phyloP scores from a whole-genome alignment of 2,329 filamentous ascomycete genomes.

The Phaeosphaeria sp. region DNA sequence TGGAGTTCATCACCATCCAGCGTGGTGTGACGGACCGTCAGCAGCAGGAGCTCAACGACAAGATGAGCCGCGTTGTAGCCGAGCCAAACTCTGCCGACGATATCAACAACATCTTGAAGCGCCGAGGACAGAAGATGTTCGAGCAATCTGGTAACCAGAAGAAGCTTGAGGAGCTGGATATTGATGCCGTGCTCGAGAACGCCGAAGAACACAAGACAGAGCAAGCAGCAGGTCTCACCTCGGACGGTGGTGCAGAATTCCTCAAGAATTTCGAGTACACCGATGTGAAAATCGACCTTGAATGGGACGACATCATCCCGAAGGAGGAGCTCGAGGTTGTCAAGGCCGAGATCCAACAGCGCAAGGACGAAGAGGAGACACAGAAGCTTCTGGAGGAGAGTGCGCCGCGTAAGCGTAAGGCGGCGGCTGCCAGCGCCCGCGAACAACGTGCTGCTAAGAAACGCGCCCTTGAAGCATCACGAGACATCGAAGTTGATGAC shows the following conservation, averaged over 20 bases:
- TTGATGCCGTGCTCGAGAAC: constrained; percentile 95
- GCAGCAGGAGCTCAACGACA: constrained; percentile 74
- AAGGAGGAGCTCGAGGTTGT: constrained; percentile 89
- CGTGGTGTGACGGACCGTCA: constrained; percentile 95
- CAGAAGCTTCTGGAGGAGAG: constrained; percentile 84
- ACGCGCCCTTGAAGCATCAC: constrained; percentile 71
- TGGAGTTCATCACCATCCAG: constrained; percentile 97
- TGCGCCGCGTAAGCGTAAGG: constrained; percentile 76
- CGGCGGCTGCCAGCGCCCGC: constrained; percentile 66
- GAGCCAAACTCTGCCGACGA: constrained; percentile 92
- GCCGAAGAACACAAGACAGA: constrained; percentile 97
- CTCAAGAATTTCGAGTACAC: constrained; percentile 90
- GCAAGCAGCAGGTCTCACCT: constrained; percentile 91
- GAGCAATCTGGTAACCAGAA: constrained; percentile 97
- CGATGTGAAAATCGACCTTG: constrained; percentile 94
- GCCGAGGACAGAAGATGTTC: constrained; percentile 98
- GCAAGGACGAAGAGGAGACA: constrained; percentile 82
- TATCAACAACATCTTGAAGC: constrained; percentile 95
- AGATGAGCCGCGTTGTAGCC: constrained; percentile 72
- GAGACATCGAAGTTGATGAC: constrained; percentile 66
- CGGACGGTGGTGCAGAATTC: constrained; percentile 96
- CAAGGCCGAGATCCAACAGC: constrained; percentile 86
- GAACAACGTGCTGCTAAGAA: constrained; percentile 75
- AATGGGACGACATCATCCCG: constrained; percentile 98
- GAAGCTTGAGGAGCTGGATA: constrained; percentile 95